A percentile compares a stretch with the other conserved stretches of the same genome.
phyloP scores from a whole-genome alignment of 768 basidiomycete species.

The Suillus plorans region DNA sequence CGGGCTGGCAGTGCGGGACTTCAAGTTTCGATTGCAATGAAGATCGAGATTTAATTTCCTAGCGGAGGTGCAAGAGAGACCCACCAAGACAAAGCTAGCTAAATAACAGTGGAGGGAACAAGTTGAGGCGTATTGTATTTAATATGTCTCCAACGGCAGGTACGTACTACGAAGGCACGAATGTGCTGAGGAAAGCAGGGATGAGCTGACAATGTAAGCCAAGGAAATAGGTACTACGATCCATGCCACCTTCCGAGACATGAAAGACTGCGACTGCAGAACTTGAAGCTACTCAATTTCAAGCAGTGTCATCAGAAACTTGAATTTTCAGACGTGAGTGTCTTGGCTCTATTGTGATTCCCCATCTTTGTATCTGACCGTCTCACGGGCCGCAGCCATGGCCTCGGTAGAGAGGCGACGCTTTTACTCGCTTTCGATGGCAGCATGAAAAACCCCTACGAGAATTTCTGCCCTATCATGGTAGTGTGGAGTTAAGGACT shows the following conservation, averaged over 20 bases:
- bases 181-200: background rate
- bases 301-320: background rate
- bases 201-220: background rate
- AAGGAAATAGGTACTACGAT: background rate
- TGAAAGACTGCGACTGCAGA: background rate
- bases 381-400: background rate
- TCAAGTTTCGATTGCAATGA: background rate
- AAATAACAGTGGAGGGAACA: background rate
- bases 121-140: background rate
- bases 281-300: background rate
- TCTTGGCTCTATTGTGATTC: background rate
- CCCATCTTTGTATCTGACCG: background rate
- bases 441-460: background rate
- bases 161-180: background rate
- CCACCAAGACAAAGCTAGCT: background rate
- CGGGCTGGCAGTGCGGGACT: background rate
- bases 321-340: background rate
- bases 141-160: background rate
- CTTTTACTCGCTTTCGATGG: background rate
- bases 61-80: background rate
- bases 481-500: background rate
- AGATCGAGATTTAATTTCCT: background rate
- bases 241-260: background rate
- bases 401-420: background rate
- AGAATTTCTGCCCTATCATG: background rate